These are phyloP conservation scores for Populus ilicifolia DNA, from an alignment of 345 rosid species.

Conservation along the genomic window DNA sequence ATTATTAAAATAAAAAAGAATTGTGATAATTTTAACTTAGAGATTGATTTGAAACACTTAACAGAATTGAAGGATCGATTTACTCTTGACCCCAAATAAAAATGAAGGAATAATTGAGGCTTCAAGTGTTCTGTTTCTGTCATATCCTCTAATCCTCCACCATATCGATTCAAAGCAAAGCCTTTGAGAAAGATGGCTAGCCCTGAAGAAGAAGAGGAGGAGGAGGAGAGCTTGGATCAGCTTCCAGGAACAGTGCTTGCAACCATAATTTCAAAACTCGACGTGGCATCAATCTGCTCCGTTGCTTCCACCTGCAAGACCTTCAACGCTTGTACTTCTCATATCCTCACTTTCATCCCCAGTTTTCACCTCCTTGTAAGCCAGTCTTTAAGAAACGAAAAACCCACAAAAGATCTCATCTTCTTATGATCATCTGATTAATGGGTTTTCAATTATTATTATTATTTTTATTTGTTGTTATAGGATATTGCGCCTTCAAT, in stretches of 20 bases:
- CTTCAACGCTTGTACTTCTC: constrained; percentile 50
- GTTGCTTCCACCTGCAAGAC: constrained; percentile 61
- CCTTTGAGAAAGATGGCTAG: constrained; percentile 15
- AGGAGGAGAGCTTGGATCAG: constrained; percentile 48
- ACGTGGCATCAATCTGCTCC: constrained; percentile 73
- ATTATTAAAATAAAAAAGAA: too few species aligned
- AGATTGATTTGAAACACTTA: too few species aligned
- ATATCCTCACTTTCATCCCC: constrained; percentile 72
- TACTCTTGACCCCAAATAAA: not conserved
- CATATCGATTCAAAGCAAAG: not conserved
- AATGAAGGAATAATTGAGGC: not conserved
- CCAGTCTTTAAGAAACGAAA: not conserved
- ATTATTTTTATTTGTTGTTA: not conserved
- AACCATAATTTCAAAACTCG: constrained; percentile 71
- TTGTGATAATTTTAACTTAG: not conserved
- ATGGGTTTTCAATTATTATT: not conserved
- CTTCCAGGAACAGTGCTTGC: constrained; percentile 63
- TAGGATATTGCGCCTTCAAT: constrained; percentile 56
- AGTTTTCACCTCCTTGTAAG: constrained; percentile 67
- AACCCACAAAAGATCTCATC: not conserved
- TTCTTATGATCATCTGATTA: not conserved
- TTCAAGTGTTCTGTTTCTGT: not conserved
- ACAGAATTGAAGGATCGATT: not conserved
- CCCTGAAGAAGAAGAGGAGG: not conserved
- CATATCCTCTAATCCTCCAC: not conserved